phyloP scores from a whole-genome alignment of 2,329 filamentous ascomycete species.

The Sporothrix euskadiensis region DNA sequence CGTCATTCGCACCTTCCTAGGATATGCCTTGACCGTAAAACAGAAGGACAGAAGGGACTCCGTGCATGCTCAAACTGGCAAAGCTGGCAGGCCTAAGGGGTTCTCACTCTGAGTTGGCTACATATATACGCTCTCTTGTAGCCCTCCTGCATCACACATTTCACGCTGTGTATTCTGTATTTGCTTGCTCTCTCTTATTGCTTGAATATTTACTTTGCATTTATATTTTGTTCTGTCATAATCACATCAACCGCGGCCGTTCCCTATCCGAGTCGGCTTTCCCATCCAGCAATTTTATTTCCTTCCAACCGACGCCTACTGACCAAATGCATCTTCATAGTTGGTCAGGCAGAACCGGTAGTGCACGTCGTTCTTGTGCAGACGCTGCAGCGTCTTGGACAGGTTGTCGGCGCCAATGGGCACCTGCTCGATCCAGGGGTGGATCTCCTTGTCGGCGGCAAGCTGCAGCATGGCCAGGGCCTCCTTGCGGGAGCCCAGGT shows the following conservation, averaged over 20 bases:
- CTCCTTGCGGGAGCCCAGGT: slow-evolving; percentile 70
- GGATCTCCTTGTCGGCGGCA: slow-evolving; percentile 67
- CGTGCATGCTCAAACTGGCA: neutral
- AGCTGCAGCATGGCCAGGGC: slow-evolving; percentile 71
- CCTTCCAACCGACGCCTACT: slow-evolving; percentile 35
- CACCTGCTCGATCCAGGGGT: slow-evolving; percentile 71
- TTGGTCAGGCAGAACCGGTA: slow-evolving; percentile 75
- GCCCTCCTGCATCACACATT: neutral
- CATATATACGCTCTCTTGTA: neutral
- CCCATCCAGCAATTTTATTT: too few species aligned
- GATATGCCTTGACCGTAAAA: neutral
- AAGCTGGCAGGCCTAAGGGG: slow-evolving; percentile 39
- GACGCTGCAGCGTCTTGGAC: slow-evolving; percentile 66
- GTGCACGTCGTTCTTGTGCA: slow-evolving; percentile 69
- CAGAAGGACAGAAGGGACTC: neutral
- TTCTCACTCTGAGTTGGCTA: slow-evolving; percentile 17
- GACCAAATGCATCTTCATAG: slow-evolving; percentile 68
- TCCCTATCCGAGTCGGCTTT: neutral
- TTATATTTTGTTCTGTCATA: neutral
- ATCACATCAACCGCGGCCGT: neutral
- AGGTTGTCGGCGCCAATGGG: slow-evolving; percentile 72
- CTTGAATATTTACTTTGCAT: neutral
- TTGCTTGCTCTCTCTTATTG: neutral
- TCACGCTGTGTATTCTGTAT: neutral
- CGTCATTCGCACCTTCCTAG: neutral